Evolutionary conservation across 345 rosid species (phyloP).

Genomic region (Trapa bicornis): DNA sequence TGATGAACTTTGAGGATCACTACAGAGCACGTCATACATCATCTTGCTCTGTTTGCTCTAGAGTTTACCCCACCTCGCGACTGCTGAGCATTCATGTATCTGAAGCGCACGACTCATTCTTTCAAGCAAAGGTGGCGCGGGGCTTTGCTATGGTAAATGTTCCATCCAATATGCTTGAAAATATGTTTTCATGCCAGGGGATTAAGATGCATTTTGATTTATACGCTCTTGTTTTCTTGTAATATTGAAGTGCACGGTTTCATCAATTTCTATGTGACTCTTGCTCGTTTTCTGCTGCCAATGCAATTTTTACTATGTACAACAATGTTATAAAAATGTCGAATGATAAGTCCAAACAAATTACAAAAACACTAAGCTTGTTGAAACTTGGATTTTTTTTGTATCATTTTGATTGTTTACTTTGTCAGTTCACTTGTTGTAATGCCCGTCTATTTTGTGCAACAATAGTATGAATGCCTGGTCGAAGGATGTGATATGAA

Average conservation of each 20-base stretch:
- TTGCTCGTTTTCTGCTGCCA: neutral
- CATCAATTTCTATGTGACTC: neutral
- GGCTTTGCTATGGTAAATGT: slow-evolving; percentile 65
- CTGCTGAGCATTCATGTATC: slow-evolving; percentile 77
- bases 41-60: slow-evolving; percentile 85
- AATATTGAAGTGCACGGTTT: neutral
- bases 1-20: slow-evolving; percentile 82
- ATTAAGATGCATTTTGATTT: neutral
- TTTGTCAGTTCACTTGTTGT: neutral
- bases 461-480: slow-evolving; percentile 68
- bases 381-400: neutral
- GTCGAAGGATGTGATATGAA: slow-evolving; percentile 85
- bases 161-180: neutral
- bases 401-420: neutral
- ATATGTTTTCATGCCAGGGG: neutral
- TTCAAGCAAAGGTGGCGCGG: slow-evolving; percentile 86
- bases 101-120: slow-evolving; percentile 91
- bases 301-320: neutral
- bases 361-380: neutral
- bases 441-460: neutral
- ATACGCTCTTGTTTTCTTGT: neutral
- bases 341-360: neutral
- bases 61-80: slow-evolving; percentile 75
- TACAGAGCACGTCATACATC: slow-evolving; percentile 72
- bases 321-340: neutral